Evolutionary conservation across 2,329 filamentous ascomycete species (phyloP), one percentile per base, ranked within the genome.

Genomic region (Colletotrichum theobromicola): DNA sequence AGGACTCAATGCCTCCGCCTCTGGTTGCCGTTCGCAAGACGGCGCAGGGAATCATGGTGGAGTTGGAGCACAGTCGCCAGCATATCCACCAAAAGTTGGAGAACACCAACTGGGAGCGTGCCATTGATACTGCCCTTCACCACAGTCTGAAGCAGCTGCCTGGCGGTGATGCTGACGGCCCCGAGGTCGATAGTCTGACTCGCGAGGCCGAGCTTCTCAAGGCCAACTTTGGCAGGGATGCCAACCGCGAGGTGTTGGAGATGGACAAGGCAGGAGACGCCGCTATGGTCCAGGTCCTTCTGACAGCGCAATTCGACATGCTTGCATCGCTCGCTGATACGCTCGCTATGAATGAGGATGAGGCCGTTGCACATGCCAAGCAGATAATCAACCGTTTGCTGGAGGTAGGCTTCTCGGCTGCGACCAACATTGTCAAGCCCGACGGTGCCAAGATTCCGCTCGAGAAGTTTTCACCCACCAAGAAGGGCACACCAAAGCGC

Each of bases 271-370:
- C 90, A 30, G 94, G 93, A 15, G 95, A 98, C 81, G 91, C 93
- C 24, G 91, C 90, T 21, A 91, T 94, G 77, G 89, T 98, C 80
- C 96, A 98, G 83, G 90, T 94, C 64, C 89, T 99, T 69, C 90
- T 98, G 13, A 93, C 94, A 67, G 95, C 96, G 15, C 96, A 98
- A 80, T 98, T 99, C 78, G 96, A 98, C 79, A 96, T 96, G 3
- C 90, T 98, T 75, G 88, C 94, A 6, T 95, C 95, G 1, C 90
- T 99, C 68, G 92, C 93, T 69, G 94, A 95, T 77, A 94, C 97
- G 28, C 90, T 96, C 78, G 88, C 90, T 42, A 95, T 98, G 92
- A 93, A 90, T 72, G 95, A 98, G 81, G 91, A 93, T 37, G 93
- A 97, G 76, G 97, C 96, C 2, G 90, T 98, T 3, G 88, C 93